Evolutionary conservation across 2,329 filamentous ascomycete genomes (phyloP).

Genomic region (Colletotrichum shisoi): DNA sequence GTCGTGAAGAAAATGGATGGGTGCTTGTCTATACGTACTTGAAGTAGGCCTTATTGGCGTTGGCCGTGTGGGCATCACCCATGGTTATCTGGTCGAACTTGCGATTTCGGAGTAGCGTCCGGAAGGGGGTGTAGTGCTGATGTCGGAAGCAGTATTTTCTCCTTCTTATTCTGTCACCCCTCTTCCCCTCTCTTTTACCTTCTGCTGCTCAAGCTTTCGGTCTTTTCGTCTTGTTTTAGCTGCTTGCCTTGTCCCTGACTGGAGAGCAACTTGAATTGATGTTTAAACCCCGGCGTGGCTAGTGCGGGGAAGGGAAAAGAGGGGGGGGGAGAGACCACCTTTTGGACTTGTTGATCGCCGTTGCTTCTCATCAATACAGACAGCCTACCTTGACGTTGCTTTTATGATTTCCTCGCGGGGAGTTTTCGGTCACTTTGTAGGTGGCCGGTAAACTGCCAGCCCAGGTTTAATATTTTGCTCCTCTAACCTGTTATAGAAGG

Average conservation of each 20-base stretch:
- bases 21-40: slow-evolving; percentile 30
- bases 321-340: background rate
- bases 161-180: no score
- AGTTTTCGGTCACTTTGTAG: slow-evolving; percentile 34
- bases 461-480: no score
- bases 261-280: slow-evolving; percentile 2
- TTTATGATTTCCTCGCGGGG: slow-evolving; percentile 23
- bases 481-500: no score
- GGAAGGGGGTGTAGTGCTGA: background rate
- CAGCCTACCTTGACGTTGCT: slow-evolving; percentile 5
- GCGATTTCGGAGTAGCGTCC: background rate
- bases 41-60: slow-evolving; percentile 40
- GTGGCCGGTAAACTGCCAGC: no score
- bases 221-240: slow-evolving; percentile 39
- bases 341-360: background rate
- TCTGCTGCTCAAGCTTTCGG: slow-evolving; percentile 28
- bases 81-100: background rate
- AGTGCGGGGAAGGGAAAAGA: background rate
- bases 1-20: background rate
- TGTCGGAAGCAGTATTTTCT: background rate
- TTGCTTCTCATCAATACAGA: background rate
- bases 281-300: background rate
- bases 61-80: slow-evolving; percentile 28
- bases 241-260: slow-evolving; percentile 36
- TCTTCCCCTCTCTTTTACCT: background rate